Base-by-base conservation (phyloP, 768 basidiomycete genomes). In the Punctularia strigosozonata region DNA sequence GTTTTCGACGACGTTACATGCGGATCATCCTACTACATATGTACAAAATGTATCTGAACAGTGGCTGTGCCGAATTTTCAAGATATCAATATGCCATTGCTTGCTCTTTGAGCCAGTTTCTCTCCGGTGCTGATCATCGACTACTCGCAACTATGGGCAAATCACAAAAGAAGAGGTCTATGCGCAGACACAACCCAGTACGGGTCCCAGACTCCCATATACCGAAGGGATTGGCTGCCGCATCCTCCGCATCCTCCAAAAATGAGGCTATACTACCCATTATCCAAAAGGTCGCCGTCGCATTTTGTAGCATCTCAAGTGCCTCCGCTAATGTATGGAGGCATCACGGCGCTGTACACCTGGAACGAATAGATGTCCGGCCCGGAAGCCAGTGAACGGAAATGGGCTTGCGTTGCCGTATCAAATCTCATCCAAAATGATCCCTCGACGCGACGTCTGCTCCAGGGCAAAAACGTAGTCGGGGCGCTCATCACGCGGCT, bases 331-430 rank as follows among this genome's bases (percentile, higher is more conserved):
- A n/a, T n/a, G n/a, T n/a, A n/a, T n/a, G 38, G 37, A 32, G 36
- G 19, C 45, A 41, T 31, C 22, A 32, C 36, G 34, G 34, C 20
- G 13, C 43, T 46, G n/a, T 21, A 23, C 5, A 36, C 17, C 15
- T n/a, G 6, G 22, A 25, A 6, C 26, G 17, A 19, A 10, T 14
- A 88, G 85, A 78, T 90, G 69, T 74, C 78, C 50, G 77, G 79
- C 56, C 49, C 75, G 4, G 88, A 94, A 48, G 67, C 72, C 6
- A 61, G 70, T 1, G 92, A 97, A 47, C 75, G 92, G 38, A 87
- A 88, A 55, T 95, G 89, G 91, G 89, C 91, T 3, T 94, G 91
- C 55, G 89, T 91, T 18, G 90, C 91, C 1, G 83, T 94, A n/a
- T 90, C 87, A 8, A 94, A 88, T 57, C 64, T 97, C 36, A 94